Evolutionary conservation across 2,329 filamentous ascomycete species (phyloP), one percentile per base, ranked within the genome.

Genomic region (Domatiomyces globalis): DNA sequence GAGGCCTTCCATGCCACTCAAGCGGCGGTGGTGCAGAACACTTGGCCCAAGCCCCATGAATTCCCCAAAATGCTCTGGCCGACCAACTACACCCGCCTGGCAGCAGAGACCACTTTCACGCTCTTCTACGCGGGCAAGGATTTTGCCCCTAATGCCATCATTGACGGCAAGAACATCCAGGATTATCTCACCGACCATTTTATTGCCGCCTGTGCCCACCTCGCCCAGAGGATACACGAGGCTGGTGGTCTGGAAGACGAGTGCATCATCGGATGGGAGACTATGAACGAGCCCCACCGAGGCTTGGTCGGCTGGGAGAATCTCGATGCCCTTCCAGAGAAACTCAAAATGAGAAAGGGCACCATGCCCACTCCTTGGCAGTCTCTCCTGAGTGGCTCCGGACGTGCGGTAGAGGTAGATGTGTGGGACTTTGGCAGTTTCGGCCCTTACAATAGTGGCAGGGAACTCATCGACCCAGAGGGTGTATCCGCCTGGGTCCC

Each of bases 41-140:
- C 86, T 1, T 95, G 87, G 64, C 81, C 86, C 8, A 78, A 94
- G 18, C 87, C 89, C 7, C 82, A 82, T 22, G 77, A 83, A 1
- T 98, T 90, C 59, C 92, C 92, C 20, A 96, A 95, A 71, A 98
- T 98, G 94, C 90, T 96, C 52, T 98, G 92, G 92, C 88, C 90
- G 15, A 96, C 94, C 49, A 98, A 98, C 65, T 98, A 98, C 67
- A 85, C 81, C 55, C 80, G 92, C 20, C 74, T 96, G 48, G 89
- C 84, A 2, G 85, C 84, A 48, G 87, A 89, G 58, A 89, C 87
- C 45, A 87, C 96, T 60, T 96, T 95, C 65, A 95, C 90, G 0
- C 71, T 96, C 49, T 98, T 95, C 71, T 98, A 94, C 66, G 89
- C 78, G 7, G 92, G 92, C 36, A 80, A 75, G 56, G 87, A 94